A percentile compares a stretch with the other conserved stretches of the same genome.
Conservation (phyloP, 1,284 basidiomycete species). For the Singerocomus inundabilis region DNA sequence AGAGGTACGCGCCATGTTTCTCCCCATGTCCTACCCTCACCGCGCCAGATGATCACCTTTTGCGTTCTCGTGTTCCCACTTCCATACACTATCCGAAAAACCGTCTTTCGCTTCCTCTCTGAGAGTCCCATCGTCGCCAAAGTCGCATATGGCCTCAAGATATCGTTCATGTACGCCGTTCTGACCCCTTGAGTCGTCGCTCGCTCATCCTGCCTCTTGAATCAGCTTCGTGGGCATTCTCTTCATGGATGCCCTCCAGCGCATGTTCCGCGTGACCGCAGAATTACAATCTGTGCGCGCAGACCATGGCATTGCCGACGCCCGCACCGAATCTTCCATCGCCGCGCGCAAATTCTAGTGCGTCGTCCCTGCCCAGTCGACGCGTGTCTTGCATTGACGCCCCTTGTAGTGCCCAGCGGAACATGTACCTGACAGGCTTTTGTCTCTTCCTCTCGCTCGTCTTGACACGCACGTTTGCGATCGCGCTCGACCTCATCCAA, state of each 20-base stretch:
- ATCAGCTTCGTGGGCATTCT: constrained; percentile 81
- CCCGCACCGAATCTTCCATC: constrained; percentile 80
- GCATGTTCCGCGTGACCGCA: constrained; percentile 85
- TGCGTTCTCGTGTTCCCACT: constrained; percentile 74
- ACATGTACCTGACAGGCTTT: constrained; percentile 89
- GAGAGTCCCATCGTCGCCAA: constrained; percentile 69
- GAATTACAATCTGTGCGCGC: constrained; percentile 73
- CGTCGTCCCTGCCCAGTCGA: constrained; percentile 29
- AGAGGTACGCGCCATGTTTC: constrained; percentile 44
- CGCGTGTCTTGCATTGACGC: neutral
- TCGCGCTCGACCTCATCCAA: constrained; percentile 88
- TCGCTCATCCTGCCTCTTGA: neutral
- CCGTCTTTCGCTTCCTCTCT: constrained; percentile 75
- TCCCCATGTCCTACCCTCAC: neutral
- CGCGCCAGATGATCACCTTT: constrained; percentile 64
- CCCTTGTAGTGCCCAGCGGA: constrained; percentile 69
- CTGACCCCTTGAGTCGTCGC: no score
- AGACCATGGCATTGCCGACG: constrained; percentile 57
- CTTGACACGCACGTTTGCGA: constrained; percentile 89
- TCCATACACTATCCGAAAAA: constrained; percentile 71
- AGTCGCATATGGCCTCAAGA: constrained; percentile 81
- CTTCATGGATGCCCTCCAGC: constrained; percentile 89
- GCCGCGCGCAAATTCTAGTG: constrained; percentile 93
- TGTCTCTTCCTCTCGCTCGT: constrained; percentile 93
- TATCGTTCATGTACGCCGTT: constrained; percentile 90